Percentiles rank a stretch among this genome's conserved stretches.
Evolutionary conservation across 2,329 filamentous ascomycete species (phyloP).

Genomic region (Teratosphaeria zuluensis): DNA sequence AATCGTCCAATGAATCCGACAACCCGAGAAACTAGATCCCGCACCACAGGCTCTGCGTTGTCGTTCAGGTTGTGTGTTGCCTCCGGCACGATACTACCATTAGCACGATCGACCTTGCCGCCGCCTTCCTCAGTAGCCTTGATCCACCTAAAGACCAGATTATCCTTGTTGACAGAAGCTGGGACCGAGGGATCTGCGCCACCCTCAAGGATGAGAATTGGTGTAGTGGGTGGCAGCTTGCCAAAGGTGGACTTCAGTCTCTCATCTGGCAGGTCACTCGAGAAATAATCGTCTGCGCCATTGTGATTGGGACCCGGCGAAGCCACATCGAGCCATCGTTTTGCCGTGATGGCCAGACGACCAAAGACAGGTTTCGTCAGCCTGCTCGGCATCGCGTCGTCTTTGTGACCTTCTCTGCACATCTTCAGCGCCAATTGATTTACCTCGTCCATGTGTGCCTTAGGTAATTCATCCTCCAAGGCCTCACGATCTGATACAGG

Average conservation of each 20-base stretch:
- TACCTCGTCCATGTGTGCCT: slow-evolving; percentile 32
- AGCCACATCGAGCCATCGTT: slow-evolving; percentile 49
- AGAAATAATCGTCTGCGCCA: slow-evolving; percentile 81
- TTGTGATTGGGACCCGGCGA: slow-evolving; percentile 46
- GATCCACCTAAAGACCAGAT: slow-evolving; percentile 50
- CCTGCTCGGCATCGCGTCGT: slow-evolving; percentile 44
- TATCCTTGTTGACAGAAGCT: slow-evolving; percentile 45
- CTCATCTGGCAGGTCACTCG: slow-evolving; percentile 58
- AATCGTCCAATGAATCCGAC: slow-evolving; percentile 36
- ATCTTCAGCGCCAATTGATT: slow-evolving; percentile 42
- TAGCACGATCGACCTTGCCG: slow-evolving; percentile 38
- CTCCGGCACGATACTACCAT: slow-evolving; percentile 40
- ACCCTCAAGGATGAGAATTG: slow-evolving; percentile 56
- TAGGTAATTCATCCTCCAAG: slow-evolving; percentile 37
- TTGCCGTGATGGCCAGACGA: slow-evolving; percentile 42
- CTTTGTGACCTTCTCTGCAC: slow-evolving; percentile 45
- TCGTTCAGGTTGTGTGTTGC: slow-evolving; percentile 44
- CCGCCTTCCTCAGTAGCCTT: slow-evolving; percentile 33
- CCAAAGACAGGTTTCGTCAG: slow-evolving; percentile 23
- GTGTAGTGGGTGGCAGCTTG: slow-evolving; percentile 39
- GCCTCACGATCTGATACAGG: slow-evolving; percentile 69
- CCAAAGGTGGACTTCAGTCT: slow-evolving; percentile 57
- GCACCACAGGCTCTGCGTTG: slow-evolving; percentile 37
- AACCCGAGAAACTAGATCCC: slow-evolving; percentile 43
- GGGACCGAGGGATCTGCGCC: slow-evolving; percentile 59